A percentile compares a stretch with the other conserved stretches of the same genome.
Conservation (phyloP, 2,329 filamentous ascomycete species). For the Sarocladium strictum region DNA sequence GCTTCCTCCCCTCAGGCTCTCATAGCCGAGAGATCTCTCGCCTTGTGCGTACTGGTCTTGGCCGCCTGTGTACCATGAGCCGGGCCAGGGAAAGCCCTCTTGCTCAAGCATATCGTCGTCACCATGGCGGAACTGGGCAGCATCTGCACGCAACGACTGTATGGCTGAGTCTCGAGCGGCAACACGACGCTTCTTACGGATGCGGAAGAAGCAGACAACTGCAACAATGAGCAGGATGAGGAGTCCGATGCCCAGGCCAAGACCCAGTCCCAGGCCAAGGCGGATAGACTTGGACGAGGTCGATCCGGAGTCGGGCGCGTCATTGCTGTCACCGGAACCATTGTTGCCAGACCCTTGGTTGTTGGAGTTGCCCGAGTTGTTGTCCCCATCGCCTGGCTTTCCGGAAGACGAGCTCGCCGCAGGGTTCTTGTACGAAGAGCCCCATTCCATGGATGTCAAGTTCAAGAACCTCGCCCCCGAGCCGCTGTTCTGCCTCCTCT, state of each 20-base stretch:
- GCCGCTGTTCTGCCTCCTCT: constrained; percentile 28
- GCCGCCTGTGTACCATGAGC: constrained; percentile 40
- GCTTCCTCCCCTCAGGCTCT: constrained; percentile 36
- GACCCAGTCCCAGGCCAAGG: constrained; percentile 56
- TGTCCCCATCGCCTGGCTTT: not conserved
- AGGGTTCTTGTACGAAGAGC: constrained; percentile 43
- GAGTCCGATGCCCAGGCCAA: constrained; percentile 55
- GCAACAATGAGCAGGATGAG: constrained; percentile 40
- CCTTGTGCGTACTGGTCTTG: constrained; percentile 36
- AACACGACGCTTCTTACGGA: constrained; percentile 20
- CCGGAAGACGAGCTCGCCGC: constrained; percentile 13
- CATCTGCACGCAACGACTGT: constrained; percentile 43
- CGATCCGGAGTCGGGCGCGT: constrained; percentile 18
- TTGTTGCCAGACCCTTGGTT: not conserved
- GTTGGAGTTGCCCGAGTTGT: constrained; percentile 7
- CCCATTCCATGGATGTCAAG: constrained; percentile 51
- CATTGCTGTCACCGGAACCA: not conserved
- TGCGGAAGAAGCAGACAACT: constrained; percentile 31
- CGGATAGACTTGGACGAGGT: constrained; percentile 18
- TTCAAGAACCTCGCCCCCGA: constrained; percentile 44
- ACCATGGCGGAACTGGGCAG: constrained; percentile 36
- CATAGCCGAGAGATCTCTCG: constrained; percentile 41
- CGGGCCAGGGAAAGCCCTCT: constrained; percentile 22
- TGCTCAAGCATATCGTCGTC: constrained; percentile 42
- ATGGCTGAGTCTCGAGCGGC: constrained; percentile 40